Percentiles rank a stretch among this genome's conserved stretches.
These are phyloP conservation scores for Didymella keratinophila DNA, from an alignment of 2,329 filamentous ascomycete genomes.

Conservation along the genomic window DNA sequence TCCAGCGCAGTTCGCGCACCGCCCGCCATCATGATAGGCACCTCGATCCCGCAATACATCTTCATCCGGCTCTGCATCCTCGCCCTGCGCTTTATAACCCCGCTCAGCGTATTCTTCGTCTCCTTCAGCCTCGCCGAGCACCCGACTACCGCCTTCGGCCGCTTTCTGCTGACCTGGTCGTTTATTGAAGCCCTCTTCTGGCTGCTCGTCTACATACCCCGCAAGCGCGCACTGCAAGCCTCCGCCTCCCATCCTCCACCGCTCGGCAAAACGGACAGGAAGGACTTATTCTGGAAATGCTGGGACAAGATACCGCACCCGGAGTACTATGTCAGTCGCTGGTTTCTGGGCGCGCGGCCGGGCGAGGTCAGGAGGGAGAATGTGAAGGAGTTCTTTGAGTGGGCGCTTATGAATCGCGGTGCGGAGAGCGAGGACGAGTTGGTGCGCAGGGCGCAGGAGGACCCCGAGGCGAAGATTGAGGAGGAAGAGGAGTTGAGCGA, in stretches of 20 bases:
- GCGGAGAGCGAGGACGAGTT: constrained; percentile 45
- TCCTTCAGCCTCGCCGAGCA: constrained; percentile 48
- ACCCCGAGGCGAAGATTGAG: constrained; percentile 29
- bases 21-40: constrained; percentile 50
- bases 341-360: constrained; percentile 69
- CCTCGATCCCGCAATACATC: constrained; percentile 50
- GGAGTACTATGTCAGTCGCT: constrained; percentile 66
- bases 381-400: constrained; percentile 70
- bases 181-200: constrained; percentile 64
- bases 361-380: constrained; percentile 72
- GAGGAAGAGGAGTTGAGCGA: constrained; percentile 63
- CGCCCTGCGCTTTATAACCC: constrained; percentile 59
- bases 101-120: constrained; percentile 58
- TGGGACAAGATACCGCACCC: constrained; percentile 63
- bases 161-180: constrained; percentile 55
- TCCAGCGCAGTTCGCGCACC: not conserved
- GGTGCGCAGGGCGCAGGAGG: constrained; percentile 22
- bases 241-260: constrained; percentile 60
- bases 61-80: constrained; percentile 60
- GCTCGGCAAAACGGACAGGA: constrained; percentile 58
- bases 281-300: constrained; percentile 65
- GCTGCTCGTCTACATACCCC: constrained; percentile 62
- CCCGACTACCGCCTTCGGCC: constrained; percentile 36
- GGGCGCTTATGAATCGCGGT: constrained; percentile 70
- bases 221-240: constrained; percentile 60